Percentiles rank a stretch among this genome's conserved stretches.
These are phyloP conservation scores for Fragilaria radians DNA, from an alignment of 108 stramenopile genomes.

Conservation along the genomic window DNA sequence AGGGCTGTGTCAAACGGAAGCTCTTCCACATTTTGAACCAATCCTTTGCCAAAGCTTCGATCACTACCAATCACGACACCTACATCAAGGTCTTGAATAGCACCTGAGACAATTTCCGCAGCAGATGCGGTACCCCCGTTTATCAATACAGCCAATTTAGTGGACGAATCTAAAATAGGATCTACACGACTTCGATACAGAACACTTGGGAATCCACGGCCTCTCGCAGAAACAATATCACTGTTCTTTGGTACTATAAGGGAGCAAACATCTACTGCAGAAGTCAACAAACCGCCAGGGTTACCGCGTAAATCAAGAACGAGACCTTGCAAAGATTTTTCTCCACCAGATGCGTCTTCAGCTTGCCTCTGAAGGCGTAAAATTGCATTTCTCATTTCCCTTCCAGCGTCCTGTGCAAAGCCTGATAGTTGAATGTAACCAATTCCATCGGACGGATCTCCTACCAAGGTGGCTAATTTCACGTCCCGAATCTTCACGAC, in stretches of 20 bases:
- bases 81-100: slow-evolving; percentile 94
- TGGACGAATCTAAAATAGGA: slow-evolving; percentile 67
- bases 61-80: slow-evolving; percentile 89
- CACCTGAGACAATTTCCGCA: slow-evolving; percentile 94
- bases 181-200: slow-evolving; percentile 75
- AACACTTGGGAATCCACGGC: slow-evolving; percentile 85
- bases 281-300: slow-evolving; percentile 91
- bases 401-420: slow-evolving; percentile 81
- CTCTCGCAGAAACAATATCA: slow-evolving; percentile 87
- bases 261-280: slow-evolving; percentile 89
- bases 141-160: slow-evolving; percentile 85
- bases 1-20: slow-evolving; percentile 83
- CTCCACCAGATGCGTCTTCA: slow-evolving; percentile 45
- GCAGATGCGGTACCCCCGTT: slow-evolving; percentile 89
- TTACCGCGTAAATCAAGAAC: slow-evolving; percentile 92
- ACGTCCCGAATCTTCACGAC: slow-evolving; percentile 85
- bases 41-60: slow-evolving; percentile 93
- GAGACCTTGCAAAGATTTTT: slow-evolving; percentile 57
- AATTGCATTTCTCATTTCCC: slow-evolving; percentile 78
- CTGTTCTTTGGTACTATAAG: slow-evolving; percentile 86
- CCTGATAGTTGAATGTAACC: slow-evolving; percentile 90
- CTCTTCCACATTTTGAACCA: slow-evolving; percentile 96
- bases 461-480: slow-evolving; percentile 64
- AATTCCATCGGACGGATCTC: slow-evolving; percentile 76
- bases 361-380: slow-evolving; percentile 54